These are phyloP conservation scores for Mantamonas sphyraenae DNA, from an alignment of 78 protist species.

Conservation along the genomic window DNA sequence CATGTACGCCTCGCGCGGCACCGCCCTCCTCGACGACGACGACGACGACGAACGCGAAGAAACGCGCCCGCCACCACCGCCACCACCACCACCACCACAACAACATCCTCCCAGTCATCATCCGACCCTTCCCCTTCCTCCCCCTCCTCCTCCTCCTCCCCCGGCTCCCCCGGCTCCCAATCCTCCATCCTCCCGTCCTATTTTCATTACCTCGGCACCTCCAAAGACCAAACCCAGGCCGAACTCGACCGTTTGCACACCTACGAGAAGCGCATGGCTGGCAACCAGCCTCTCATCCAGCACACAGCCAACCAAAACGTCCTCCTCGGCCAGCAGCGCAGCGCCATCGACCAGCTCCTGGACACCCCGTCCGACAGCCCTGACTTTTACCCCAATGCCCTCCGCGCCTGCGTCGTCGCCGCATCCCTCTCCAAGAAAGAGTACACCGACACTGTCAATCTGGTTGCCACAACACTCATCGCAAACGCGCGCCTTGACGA, in stretches of 20 bases:
- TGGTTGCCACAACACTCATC: conserved; percentile 5
- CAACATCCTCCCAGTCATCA: not conserved
- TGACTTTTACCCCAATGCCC: not conserved
- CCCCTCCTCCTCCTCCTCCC: not conserved
- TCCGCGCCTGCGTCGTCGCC: not conserved
- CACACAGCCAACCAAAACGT: not conserved
- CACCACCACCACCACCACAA: not conserved
- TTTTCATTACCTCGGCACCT: not conserved
- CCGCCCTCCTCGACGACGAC: no score
- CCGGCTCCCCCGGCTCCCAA: not conserved
- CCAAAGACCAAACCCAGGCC: not conserved
- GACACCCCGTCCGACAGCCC: not conserved
- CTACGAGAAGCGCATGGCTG: not conserved
- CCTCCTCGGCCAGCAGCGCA: not conserved
- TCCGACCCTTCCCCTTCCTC: not conserved
- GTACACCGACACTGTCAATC: not conserved
- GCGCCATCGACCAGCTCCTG: not conserved
- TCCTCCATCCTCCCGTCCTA: not conserved
- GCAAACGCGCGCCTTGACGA: not conserved
- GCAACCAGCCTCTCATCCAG: not conserved
- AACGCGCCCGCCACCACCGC: not conserved
- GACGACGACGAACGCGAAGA: not conserved
- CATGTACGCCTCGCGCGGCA: no score
- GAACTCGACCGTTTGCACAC: not conserved
- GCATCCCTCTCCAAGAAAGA: not conserved